These are phyloP conservation scores for Agaricus subrufescens DNA, from an alignment of 768 basidiomycete species.

Conservation along the genomic window DNA sequence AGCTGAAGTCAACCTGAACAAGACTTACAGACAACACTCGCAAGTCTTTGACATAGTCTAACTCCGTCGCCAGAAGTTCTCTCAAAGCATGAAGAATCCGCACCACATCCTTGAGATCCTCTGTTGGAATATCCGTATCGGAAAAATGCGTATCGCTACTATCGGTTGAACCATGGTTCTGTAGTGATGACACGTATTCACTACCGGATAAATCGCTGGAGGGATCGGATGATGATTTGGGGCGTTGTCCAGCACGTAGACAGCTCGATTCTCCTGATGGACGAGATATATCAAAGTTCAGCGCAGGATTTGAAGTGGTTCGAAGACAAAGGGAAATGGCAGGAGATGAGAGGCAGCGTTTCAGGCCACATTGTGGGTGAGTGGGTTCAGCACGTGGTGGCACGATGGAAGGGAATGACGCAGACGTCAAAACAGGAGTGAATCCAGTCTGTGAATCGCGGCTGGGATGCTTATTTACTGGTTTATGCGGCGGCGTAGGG, in stretches of 20 bases:
- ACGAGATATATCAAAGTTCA: constrained; percentile 2
- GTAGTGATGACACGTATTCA: constrained; percentile 15
- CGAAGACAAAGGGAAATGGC: constrained; percentile 21
- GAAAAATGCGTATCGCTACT: constrained; percentile 23
- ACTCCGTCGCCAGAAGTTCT: constrained; percentile 84
- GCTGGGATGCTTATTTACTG: constrained; percentile 32
- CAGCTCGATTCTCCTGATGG: neutral
- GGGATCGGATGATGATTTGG: constrained; percentile 29
- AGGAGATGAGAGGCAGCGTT: constrained; percentile 41
- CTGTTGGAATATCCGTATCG: constrained; percentile 22
- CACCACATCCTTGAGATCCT: constrained; percentile 39
- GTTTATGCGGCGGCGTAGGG: constrained; percentile 49
- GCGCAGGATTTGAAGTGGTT: constrained; percentile 14
- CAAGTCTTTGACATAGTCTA: constrained; percentile 76
- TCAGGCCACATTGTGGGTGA: constrained; percentile 20
- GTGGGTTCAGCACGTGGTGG: constrained; percentile 21
- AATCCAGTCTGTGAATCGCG: constrained; percentile 26
- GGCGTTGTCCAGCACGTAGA: constrained; percentile 19
- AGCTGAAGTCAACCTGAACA: constrained; percentile 1
- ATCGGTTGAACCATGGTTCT: constrained; percentile 18
- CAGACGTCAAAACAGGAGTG: constrained; percentile 33
- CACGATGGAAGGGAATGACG: constrained; percentile 42
- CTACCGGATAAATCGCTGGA: constrained; percentile 20
- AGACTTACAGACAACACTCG: constrained; percentile 67
- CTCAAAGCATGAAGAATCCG: constrained; percentile 70